These are phyloP conservation scores for Trapa incisa DNA, from an alignment of 345 rosid genomes.

Conservation along the genomic window DNA sequence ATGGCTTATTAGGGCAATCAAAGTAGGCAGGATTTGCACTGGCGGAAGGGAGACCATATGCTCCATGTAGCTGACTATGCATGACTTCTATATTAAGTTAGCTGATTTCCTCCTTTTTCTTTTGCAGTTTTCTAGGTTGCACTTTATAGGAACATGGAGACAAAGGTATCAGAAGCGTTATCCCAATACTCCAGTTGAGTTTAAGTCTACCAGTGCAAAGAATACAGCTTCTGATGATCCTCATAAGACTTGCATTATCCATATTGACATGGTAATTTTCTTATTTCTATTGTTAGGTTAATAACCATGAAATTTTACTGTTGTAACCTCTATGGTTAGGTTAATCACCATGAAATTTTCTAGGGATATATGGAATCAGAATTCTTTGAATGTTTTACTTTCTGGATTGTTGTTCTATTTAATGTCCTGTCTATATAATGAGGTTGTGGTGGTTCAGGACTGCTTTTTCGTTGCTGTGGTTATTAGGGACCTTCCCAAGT, in stretches of 20 bases:
- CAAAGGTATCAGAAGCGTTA: conserved; percentile 71
- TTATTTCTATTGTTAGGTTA: background rate
- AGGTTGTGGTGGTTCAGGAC: conserved; percentile 40
- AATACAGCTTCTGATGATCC: conserved; percentile 23
- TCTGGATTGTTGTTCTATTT: background rate
- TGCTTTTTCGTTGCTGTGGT: conserved; percentile 90
- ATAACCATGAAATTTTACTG: no score
- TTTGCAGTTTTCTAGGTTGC: conserved; percentile 61
- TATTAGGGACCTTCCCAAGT: conserved; percentile 52
- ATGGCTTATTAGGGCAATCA: background rate
- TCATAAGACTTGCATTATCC: conserved; percentile 36
- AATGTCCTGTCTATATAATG: background rate
- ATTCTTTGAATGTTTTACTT: background rate
- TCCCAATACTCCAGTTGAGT: conserved; percentile 26
- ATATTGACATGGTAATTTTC: conserved; percentile 75
- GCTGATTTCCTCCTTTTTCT: background rate
- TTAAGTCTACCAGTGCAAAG: conserved; percentile 24
- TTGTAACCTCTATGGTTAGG: no score
- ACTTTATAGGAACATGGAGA: conserved; percentile 99
- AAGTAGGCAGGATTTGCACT: background rate
- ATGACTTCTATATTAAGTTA: background rate
- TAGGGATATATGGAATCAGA: background rate
- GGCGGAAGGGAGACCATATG: background rate
- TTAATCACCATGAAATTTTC: background rate
- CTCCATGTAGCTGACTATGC: background rate